phyloP scores from a whole-genome alignment of 2,329 filamentous ascomycete species.

The Arthrocladium fulminans region DNA sequence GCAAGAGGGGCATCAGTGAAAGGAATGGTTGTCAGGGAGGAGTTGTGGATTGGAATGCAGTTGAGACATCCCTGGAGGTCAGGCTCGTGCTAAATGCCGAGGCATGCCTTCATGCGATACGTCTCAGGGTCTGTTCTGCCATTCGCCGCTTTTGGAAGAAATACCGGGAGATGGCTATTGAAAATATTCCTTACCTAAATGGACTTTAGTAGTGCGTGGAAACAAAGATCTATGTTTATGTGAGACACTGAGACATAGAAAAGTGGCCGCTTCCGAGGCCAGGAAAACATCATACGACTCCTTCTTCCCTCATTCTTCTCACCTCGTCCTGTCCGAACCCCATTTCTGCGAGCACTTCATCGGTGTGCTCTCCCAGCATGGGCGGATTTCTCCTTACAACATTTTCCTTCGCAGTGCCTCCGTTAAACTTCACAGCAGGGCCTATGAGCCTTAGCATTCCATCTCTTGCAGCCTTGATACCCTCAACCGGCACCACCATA shows the following conservation, averaged over 20 bases:
- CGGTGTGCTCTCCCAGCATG: conserved; percentile 19
- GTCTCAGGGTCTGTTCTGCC: too few species aligned
- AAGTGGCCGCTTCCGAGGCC: too few species aligned
- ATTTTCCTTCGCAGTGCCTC: conserved; percentile 7
- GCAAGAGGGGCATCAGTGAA: not conserved
- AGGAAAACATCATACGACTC: conserved; percentile 14
- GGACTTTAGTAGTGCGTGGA: too few species aligned
- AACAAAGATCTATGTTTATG: too few species aligned
- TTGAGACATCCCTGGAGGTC: not conserved
- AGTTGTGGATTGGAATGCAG: not conserved
- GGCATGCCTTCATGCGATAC: too few species aligned
- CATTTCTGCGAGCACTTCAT: conserved; percentile 14
- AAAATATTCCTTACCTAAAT: too few species aligned
- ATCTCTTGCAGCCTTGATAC: conserved; percentile 19
- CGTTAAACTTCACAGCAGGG: conserved; percentile 19
- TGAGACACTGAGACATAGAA: too few species aligned
- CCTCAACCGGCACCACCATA: conserved; percentile 18
- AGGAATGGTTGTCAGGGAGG: not conserved
- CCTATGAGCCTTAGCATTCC: conserved; percentile 18
- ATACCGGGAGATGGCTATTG: too few species aligned
- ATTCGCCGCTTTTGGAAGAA: too few species aligned
- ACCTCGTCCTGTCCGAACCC: conserved; percentile 17
- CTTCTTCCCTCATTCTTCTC: conserved; percentile 18
- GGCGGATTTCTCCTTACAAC: conserved; percentile 17
- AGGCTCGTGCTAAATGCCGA: not conserved